Conservation (phyloP, 2,329 filamentous ascomycete species). For the Pseudopyrenochaeta lycopersici region DNA sequence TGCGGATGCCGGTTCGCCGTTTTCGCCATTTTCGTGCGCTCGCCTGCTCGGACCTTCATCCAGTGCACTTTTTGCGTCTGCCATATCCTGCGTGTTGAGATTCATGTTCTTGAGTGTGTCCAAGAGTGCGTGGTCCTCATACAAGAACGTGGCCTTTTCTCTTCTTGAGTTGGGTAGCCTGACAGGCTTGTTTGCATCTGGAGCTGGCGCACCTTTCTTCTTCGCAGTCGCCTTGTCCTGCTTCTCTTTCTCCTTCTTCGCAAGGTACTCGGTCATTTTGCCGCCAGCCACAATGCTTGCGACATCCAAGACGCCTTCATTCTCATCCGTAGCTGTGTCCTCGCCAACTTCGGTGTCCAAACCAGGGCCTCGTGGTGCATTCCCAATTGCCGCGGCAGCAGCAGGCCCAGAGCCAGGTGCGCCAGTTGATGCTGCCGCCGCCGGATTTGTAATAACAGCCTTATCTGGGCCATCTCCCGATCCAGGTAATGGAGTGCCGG, state of each 20-base stretch:
- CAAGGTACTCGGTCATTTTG: conserved; percentile 82
- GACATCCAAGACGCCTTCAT: conserved; percentile 82
- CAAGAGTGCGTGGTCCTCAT: conserved; percentile 70
- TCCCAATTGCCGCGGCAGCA: conserved; percentile 53
- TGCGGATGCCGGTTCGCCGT: conserved; percentile 34
- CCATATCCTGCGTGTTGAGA: conserved; percentile 55
- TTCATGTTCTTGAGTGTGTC: conserved; percentile 63
- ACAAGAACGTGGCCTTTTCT: conserved; percentile 74
- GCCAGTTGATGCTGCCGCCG: conserved; percentile 65
- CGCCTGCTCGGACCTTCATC: conserved; percentile 56
- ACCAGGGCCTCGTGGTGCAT: conserved; percentile 62
- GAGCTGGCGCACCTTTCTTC: conserved; percentile 67
- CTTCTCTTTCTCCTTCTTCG: conserved; percentile 84
- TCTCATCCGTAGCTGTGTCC: conserved; percentile 61
- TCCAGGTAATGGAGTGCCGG: conserved; percentile 63
- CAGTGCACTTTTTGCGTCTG: conserved; percentile 62
- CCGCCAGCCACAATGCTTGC: conserved; percentile 85
- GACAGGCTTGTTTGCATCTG: conserved; percentile 66
- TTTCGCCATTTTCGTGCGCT: conserved; percentile 44
- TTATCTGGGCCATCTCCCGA: conserved; percentile 53
- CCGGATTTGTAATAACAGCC: conserved; percentile 58
- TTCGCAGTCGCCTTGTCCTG: conserved; percentile 68
- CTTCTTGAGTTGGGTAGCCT: conserved; percentile 78
- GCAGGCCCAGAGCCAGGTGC: conserved; percentile 57
- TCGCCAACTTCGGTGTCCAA: conserved; percentile 63